Base-by-base conservation (phyloP, 371 early-diverging fungal species). In the Mortierella sp. region DNA sequence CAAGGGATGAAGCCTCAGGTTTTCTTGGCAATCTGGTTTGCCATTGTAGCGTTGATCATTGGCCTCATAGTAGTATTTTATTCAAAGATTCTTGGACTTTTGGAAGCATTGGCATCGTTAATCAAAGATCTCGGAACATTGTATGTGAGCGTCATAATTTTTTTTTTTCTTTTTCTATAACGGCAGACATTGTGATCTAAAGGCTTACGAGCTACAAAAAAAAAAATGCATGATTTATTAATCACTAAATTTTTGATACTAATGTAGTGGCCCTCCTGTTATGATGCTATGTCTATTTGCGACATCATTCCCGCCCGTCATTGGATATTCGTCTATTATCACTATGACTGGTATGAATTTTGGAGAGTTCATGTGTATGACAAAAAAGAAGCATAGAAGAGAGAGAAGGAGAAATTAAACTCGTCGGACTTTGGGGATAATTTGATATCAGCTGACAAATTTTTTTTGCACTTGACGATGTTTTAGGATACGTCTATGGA, bases 251-350 rank as follows among this genome's bases (percentile, higher is more conserved):
- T 45, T 37, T 45, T 45, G 45, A 13, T 2, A 8, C 31, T 19
- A 40, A 15, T 9, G 1, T 51, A 79, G 79, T 17, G 79, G 79
- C 22, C 79, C 79, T n/a, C 67, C 57, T 6, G 64, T 70, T 28
- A 56, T 79, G 15, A 73, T 73, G 70, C 1, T 55, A 2, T 49
- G 72, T 56, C 54, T 85, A 31, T 89, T 90, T 65, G 69, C 85
- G 12, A 87, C 91, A 12, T 89, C 90, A 9, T 92, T 92, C 54
- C 93, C 93, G 22, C 91, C 92, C 7, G 68, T 93, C 68, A 79
- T 91, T 60, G 93, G 93, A 10, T 93, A 92, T 70, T 86, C 89
- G 51, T 88, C 89, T 2, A 86, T 87, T 49, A 85, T 89, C 56
- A 90, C 89, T 13, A 66, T 93, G 71, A 86, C 90, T 12, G 79